Percentiles rank a stretch among this genome's conserved stretches.
Evolutionary conservation across 176 grass and related monocot species (phyloP).

Genomic region (Sorghum bicolor): Sorghum_bicolor_NCBIv3 NC_012876.2:57491001-57491500

Average conservation of each 20-base stretch:
- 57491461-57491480: too few relatives aligned
- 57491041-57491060: neutral
- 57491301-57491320: neutral
- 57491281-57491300: constrained; percentile 3
- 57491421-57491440: too few relatives aligned
- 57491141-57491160: neutral
- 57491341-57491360: neutral
- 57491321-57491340: neutral
- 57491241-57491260: neutral
- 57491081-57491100: constrained; percentile 17
- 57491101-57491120: neutral
- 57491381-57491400: neutral
- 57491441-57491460: too few relatives aligned
- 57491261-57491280: constrained; percentile 19
- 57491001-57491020: neutral
- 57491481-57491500: too few relatives aligned
- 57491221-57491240: constrained; percentile 13
- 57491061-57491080: neutral
- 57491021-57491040: neutral
- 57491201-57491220: constrained; percentile 22
- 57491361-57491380: neutral
- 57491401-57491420: too few relatives aligned
- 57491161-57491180: neutral
- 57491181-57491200: constrained; percentile 6
- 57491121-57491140: constrained; percentile 15